Percentiles rank a stretch among this genome's conserved stretches.
Conservation (phyloP, 2,329 filamentous ascomycete genomes). For the Aspergillus ochraceoroseus region DNA sequence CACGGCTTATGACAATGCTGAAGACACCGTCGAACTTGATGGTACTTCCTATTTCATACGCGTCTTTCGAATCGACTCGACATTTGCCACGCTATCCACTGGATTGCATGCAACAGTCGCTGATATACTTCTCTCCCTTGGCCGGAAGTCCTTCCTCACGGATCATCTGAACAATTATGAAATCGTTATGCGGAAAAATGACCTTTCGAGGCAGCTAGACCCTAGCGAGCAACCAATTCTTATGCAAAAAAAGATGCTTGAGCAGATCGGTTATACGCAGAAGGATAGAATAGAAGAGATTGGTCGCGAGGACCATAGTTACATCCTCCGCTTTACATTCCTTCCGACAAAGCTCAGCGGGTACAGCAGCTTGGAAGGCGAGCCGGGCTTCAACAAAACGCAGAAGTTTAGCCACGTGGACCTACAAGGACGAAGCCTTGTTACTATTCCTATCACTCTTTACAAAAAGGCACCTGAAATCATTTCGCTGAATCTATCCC, state of each 20-base stretch:
- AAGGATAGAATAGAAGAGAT: conserved; percentile 86
- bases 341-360: conserved; percentile 83
- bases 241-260: conserved; percentile 84
- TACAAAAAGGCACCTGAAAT: conserved; percentile 91
- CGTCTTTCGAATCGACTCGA: conserved; percentile 88
- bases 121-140: conserved; percentile 83
- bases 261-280: conserved; percentile 86
- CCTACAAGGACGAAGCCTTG: conserved; percentile 78
- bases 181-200: conserved; percentile 90
- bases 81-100: conserved; percentile 87
- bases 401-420: conserved; percentile 95
- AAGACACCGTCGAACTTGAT: conserved; percentile 67
- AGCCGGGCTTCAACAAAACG: conserved; percentile 73
- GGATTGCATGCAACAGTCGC: conserved; percentile 75
- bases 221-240: conserved; percentile 75
- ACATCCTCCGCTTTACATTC: conserved; percentile 93
- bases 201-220: conserved; percentile 74
- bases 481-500: conserved; percentile 86
- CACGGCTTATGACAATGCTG: conserved; percentile 64
- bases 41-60: conserved; percentile 81
- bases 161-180: conserved; percentile 92
- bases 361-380: conserved; percentile 64
- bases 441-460: conserved; percentile 89
- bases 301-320: conserved; percentile 94
- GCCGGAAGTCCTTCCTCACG: conserved; percentile 88